These are phyloP conservation scores for Trifolium pratense DNA, from an alignment of 306 rosid species.

Conservation along the genomic window DNA sequence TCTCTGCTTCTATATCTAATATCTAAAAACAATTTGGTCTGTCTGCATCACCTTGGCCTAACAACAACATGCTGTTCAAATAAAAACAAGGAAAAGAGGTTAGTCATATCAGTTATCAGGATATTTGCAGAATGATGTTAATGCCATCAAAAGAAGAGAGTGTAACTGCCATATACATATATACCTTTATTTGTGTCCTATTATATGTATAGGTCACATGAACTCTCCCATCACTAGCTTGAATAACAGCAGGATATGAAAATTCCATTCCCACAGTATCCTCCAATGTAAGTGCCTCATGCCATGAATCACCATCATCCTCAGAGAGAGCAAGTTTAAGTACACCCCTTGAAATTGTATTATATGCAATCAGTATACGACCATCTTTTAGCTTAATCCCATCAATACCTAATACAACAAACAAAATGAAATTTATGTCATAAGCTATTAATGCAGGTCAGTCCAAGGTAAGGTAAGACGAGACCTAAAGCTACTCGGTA, in stretches of 20 bases:
- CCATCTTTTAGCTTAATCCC: slow-evolving; percentile 88
- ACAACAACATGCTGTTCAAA: slow-evolving; percentile 81
- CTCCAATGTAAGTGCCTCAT: slow-evolving; percentile 72
- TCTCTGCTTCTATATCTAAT: slow-evolving; percentile 14
- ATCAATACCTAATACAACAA: slow-evolving; percentile 68
- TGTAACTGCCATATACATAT: slow-evolving; percentile 45
- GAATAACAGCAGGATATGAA: slow-evolving; percentile 95
- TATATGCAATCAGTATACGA: slow-evolving; percentile 66
- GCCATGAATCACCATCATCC: slow-evolving; percentile 93
- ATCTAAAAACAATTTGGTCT: background rate
- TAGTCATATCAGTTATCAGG: slow-evolving; percentile 12
- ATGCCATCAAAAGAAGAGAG: slow-evolving; percentile 17
- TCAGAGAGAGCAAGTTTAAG: slow-evolving; percentile 77
- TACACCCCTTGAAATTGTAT: slow-evolving; percentile 72
- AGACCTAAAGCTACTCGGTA: background rate
- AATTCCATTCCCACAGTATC: slow-evolving; percentile 76
- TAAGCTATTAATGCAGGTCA: background rate
- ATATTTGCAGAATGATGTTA: slow-evolving; percentile 11
- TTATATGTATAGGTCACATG: slow-evolving; percentile 89
- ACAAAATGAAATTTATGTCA: slow-evolving; percentile 17
- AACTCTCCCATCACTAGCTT: slow-evolving; percentile 74
- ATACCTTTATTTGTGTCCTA: slow-evolving; percentile 93
- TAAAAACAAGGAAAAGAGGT: slow-evolving; percentile 36
- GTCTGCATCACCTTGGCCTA: slow-evolving; percentile 53
- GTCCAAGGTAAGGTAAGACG: background rate